Evolutionary conservation across 345 rosid species (phyloP).

Genomic region (Cardamine occulta): DNA sequence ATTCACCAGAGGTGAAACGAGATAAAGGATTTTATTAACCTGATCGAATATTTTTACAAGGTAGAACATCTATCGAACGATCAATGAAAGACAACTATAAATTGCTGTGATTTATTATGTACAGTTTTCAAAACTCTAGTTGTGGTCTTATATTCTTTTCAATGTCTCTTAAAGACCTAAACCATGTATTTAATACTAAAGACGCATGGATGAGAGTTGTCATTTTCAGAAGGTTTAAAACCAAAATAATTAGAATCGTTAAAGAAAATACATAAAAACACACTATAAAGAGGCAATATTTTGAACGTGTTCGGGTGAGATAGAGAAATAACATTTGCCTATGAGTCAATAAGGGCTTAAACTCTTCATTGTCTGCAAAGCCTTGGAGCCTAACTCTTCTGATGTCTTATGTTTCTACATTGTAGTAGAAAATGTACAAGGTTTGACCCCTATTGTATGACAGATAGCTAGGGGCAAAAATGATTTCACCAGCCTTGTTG

Average conservation of each 20-base stretch:
- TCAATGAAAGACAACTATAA: not conserved
- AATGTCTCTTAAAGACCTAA: not conserved
- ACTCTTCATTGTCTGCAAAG: not conserved
- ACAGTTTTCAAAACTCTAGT: not conserved
- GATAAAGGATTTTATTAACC: not conserved
- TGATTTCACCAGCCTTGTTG: constrained; percentile 31
- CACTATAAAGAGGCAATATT: too few species aligned
- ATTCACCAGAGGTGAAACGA: not conserved
- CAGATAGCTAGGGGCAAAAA: not conserved
- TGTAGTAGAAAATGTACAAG: constrained; percentile 1
- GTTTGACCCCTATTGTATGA: not conserved
- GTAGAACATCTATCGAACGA: not conserved
- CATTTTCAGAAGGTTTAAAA: too few species aligned
- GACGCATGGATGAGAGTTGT: too few species aligned
- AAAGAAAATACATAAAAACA: not conserved
- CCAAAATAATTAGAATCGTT: not conserved
- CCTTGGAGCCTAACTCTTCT: not conserved
- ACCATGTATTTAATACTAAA: not conserved
- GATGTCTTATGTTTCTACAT: not conserved
- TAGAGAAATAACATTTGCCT: not conserved
- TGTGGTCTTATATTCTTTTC: not conserved
- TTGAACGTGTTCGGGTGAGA: not conserved
- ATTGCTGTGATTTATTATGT: not conserved
- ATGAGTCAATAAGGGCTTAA: not conserved
- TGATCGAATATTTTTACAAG: not conserved